These are phyloP conservation scores for Aspergillus sp. DNA, from an alignment of 2,329 filamentous ascomycete genomes.

Conservation along the genomic window DNA sequence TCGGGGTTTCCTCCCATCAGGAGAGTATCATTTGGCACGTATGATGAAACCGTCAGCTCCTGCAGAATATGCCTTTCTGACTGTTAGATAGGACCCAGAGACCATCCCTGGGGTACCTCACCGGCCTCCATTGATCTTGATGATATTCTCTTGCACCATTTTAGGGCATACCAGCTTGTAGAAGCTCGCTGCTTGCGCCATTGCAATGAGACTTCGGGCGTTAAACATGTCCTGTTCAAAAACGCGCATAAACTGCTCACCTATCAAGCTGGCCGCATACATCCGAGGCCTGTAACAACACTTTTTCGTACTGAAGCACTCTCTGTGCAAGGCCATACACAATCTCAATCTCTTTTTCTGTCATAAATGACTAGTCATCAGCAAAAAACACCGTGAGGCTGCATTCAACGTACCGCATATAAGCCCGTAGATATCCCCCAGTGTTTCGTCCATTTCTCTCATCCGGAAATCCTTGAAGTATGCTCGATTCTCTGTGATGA, in stretches of 20 bases:
- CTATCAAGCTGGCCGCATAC: slow-evolving; percentile 81
- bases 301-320: slow-evolving; percentile 66
- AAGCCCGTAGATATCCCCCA: slow-evolving; percentile 80
- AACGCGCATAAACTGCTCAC: slow-evolving; percentile 23
- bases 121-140: slow-evolving; percentile 75
- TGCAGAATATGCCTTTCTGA: slow-evolving; percentile 70
- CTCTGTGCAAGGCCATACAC: slow-evolving; percentile 71
- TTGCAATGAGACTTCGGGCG: slow-evolving; percentile 65
- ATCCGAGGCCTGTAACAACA: slow-evolving; percentile 70
- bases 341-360: slow-evolving; percentile 86
- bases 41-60: slow-evolving; percentile 76
- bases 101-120: slow-evolving; percentile 25
- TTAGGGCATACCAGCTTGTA: slow-evolving; percentile 70
- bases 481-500: slow-evolving; percentile 66
- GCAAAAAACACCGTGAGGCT: background rate
- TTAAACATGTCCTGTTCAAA: slow-evolving; percentile 18
- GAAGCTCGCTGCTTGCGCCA: slow-evolving; percentile 72
- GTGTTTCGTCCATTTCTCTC: slow-evolving; percentile 73
- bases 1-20: slow-evolving; percentile 57
- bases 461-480: slow-evolving; percentile 89
- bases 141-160: slow-evolving; percentile 67
- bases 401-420: slow-evolving; percentile 65
- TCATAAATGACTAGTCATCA: background rate
- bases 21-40: slow-evolving; percentile 78
- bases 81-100: slow-evolving; percentile 6